Base-by-base conservation (phyloP, 208 protist genomes). In the Wallacemonas rigidus region DNA sequence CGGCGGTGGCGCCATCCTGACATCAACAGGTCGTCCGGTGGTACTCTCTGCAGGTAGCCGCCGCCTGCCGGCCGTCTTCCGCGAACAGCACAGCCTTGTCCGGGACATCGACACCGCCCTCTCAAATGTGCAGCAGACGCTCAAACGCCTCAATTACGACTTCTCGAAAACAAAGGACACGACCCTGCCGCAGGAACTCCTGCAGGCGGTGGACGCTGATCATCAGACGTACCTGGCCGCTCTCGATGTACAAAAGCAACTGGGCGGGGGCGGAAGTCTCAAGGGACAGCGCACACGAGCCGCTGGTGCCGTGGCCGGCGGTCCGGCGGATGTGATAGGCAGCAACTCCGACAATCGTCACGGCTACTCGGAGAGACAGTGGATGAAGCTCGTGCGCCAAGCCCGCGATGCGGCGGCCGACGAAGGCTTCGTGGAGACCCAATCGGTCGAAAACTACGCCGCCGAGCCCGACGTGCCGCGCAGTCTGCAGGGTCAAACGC, bases 371-470 rank as follows among this genome's bases (percentile, higher is more conserved):
- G 75, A 85, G 50, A 38, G 70, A 56, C 71, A 77, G 43, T 63
- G 72, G 63, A 56, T 75, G 48, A 73, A 69, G 44, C 74, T 81
- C 50, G 71, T 95, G 35, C 53, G 72, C 40, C 83, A 88, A 12
- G 82, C 80, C 1, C 83, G 90, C 58, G 77, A 77, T 4, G 84
- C 83, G 1, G 88, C 90, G 9, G 90, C 88, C 2, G 90, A 95
- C 44, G 86, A 95, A 48, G 83, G 87, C 36, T 61, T 79, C 2
- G 69, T 71, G 2, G 86, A 91, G 63, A 79, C 79, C 6, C 86
- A 90, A 57, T 93, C 88, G 17, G 87, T 93, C 17, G 75, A 71
- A 17, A 88, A 95, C 76, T 95, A 95, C 75, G 77, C 86, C n/a
- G 80, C 50, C 47, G 80, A 87, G 35, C 70, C 80, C 11, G 74